Base-by-base conservation (phyloP, 495 filamentous ascomycete species). In the Aspergillus ellipticus region DNA sequence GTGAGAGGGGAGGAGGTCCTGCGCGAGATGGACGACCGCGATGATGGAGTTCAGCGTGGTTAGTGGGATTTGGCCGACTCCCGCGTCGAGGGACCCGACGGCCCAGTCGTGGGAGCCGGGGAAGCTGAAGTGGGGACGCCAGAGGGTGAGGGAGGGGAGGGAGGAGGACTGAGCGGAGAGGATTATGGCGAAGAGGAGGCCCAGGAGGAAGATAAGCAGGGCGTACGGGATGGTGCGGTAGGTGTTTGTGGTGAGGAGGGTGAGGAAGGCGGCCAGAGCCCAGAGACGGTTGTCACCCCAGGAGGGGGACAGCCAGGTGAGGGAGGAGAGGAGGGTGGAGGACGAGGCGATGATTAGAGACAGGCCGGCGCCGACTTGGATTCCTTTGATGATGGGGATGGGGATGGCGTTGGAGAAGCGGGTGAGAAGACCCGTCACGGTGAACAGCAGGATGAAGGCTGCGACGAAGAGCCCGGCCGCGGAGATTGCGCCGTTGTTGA, bases 11-110 rank as follows among this genome's bases (percentile, higher is more conserved):
- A 95, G 72, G 3, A 97, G 77, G 65, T 94, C 87, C 0, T 79
- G 70, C 1, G 88, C 81, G 0, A 97, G 77, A 39, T 89, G 85
- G 11, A 83, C 79, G 6, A 90, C 90, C 0, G 93, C 93, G 50
- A 97, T 85, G 49, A 97, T 77, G 5, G 91, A 96, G 73, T 97
- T 97, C 22, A 97, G 79, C 0, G 88, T 86, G 0, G 93, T 97
- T 17, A 97, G 80, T 1, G 93, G 92, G 17, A 97, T 76, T 62
- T 97, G 93, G 9, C 89, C 89, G 28, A 96, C 74, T 49, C 86
- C 89, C 60, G 80, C 83, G 61, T 76, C 80, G 5, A 83, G 42
- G 3, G 75, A 72, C 28, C 82, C 83, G 6, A 68, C 68, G 0
- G 57, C 54, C 68, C 81, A 84, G 42, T 80, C 70, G 10, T 57